Base-by-base conservation (phyloP, 176 grass and related monocot species). In the Rhynchospora breviuscula region DNA sequence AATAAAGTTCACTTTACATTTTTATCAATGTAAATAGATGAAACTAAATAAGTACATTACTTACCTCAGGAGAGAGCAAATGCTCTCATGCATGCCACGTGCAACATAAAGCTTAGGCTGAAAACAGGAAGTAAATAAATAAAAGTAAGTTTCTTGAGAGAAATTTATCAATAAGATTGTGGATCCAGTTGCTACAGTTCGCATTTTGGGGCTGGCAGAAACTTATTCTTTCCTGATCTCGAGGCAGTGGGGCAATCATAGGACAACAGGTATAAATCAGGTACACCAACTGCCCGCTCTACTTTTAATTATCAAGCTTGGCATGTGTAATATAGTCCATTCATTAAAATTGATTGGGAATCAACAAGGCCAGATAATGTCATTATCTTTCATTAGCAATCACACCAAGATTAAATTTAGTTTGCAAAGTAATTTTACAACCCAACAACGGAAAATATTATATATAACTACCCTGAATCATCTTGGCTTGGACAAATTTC, bases 21-120 rank as follows among this genome's bases (percentile, higher is more conserved):
- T 40, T 74, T 74, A 51, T 23, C 19, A 51, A 51, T 51, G 1
- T 4, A 40, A 10, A 66, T 22, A 70, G 65, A 56, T 84, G 71
- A 81, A 48, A 61, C 72, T 75, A 73, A 44, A 86, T 78, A 18
- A 69, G 63, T 67, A 22, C 62, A 67, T 35, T 49, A 53, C 80
- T 95, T 91, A 98, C 96, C 91, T 98, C 79, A 98, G 89, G 87
- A 98, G 93, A 86, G 96, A 90, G 47, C 91, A 90, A 56, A 85
- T 85, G 67, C 84, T 84, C 73, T 92, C 93, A 85, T 99, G 92
- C 93, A 99, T 95, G 83, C 96, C 96, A 65, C 91, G 87, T 8
- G 93, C 96, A 58, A 99, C 88, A 93, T 95, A 99, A 86, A 93
- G 67, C 25, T 90, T 95, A 26, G 96, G 96, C 96, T 99, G 87